Evolutionary conservation across 768 basidiomycete species (phyloP), one percentile per base, ranked within the genome.

Genomic region (Tricholoma saponaceum): DNA sequence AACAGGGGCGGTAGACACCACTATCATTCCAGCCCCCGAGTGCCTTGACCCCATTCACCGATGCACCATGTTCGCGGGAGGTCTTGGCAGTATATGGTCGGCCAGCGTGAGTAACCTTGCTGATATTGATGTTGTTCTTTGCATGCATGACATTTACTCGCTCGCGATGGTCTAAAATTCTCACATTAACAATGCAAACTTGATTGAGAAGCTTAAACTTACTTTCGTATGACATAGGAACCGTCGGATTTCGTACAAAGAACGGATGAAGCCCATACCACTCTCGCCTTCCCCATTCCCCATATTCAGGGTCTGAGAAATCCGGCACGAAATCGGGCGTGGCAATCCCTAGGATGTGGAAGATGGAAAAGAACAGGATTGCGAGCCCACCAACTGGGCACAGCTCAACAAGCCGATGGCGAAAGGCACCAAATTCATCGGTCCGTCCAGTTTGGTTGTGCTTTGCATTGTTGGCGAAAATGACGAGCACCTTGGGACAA

Each of bases 371-470:
- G 5, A 60, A 30, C 37, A 52, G 52, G 23, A 56, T 52, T 16
- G 50, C 50, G 1, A 60, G 22, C 4, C 14, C 55, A 26, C 59
- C 55, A 32, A 60, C 39, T 8, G 46, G 44, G 25, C 69, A 73
- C 9, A 71, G 62, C 50, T 69, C 67, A 16, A 66, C 61, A 9
- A 62, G 43, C 0, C 54, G 54, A 35, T 72, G 67, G 2, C 63
- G 49, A 26, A 74, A 56, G n/a, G 62, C 64, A 25, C 65, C 66
- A 28, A 69, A 62, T 51, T 70, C 67, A 26, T 72, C 62, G 52
- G 56, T 55, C 16, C 58, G 55, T 5, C 57, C 51, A 22, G 46
- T 23, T 33, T 33, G 32, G n/a, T 49, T 49, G 9, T 23, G 22
- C 46, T 49, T 49, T 20, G 23, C 20, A 13, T 49, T 23, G 20